These are phyloP conservation scores for Collybiopsis luxurians DNA, from an alignment of 768 basidiomycete genomes.

Conservation along the genomic window DNA sequence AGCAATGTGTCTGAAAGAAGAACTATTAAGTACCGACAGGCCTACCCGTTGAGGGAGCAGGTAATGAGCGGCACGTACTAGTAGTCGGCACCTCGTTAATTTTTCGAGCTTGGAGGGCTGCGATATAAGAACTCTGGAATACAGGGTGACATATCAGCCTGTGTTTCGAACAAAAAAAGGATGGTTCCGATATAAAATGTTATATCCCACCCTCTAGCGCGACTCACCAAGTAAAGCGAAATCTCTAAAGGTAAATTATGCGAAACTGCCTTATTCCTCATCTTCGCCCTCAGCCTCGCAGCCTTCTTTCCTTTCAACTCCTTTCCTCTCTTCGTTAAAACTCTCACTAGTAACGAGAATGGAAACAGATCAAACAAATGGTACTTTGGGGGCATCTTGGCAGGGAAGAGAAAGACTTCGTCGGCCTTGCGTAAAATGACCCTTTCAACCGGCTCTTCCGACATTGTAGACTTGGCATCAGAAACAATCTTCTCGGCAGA, in stretches of 20 bases:
- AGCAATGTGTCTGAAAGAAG: conserved; percentile 40
- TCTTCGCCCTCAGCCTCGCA: conserved; percentile 48
- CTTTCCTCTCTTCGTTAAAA: conserved; percentile 43
- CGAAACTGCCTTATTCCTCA: conserved; percentile 39
- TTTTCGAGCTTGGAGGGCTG: conserved; percentile 57
- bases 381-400: conserved; percentile 56
- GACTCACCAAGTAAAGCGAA: conserved; percentile 59
- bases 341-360: conserved; percentile 55
- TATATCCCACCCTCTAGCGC: no score
- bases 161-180: no score
- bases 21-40: background rate
- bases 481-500: conserved; percentile 10
- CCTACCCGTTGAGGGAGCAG: background rate
- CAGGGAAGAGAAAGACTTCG: conserved; percentile 49
- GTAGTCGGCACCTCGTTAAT: conserved; percentile 56
- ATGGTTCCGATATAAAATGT: no score
- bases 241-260: conserved; percentile 72
- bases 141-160: no score
- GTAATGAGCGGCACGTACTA: conserved; percentile 36
- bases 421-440: conserved; percentile 36
- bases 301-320: conserved; percentile 63
- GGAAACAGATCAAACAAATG: conserved; percentile 66
- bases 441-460: conserved; percentile 22
- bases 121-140: conserved; percentile 64
- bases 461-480: conserved; percentile 3